phyloP scores from a whole-genome alignment of 768 basidiomycete species.

The Tulasnella sp. region DNA sequence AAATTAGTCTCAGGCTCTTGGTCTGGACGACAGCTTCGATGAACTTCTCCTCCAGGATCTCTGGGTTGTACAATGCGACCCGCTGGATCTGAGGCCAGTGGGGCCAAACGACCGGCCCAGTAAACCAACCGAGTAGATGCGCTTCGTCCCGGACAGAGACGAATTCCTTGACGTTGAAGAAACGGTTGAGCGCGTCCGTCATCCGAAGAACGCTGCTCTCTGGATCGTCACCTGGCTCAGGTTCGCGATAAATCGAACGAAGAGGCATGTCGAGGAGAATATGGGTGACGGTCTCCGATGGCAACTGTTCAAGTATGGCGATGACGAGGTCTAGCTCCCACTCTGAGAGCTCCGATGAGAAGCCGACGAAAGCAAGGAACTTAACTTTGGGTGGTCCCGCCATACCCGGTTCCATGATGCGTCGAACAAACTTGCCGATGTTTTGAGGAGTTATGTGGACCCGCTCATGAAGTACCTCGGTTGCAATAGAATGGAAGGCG shows the following conservation, averaged over 20 bases:
- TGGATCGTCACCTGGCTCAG: background rate
- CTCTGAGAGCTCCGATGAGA: background rate
- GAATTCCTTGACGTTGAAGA: constrained; percentile 10
- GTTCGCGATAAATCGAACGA: background rate
- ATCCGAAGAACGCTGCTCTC: background rate
- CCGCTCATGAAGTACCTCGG: background rate
- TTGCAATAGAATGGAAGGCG: background rate
- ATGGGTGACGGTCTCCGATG: background rate
- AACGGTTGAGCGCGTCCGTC: background rate
- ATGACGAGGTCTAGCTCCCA: background rate
- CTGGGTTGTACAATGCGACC: constrained; percentile 34
- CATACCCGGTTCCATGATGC: background rate
- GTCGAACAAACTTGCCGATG: background rate
- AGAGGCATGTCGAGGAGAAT: constrained; percentile 18
- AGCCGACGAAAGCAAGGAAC: background rate
- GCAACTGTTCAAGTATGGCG: background rate
- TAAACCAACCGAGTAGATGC: background rate
- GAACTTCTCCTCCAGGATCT: constrained; percentile 37
- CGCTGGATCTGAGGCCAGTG: background rate
- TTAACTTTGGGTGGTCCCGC: background rate
- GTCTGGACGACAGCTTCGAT: constrained; percentile 38
- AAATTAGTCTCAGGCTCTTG: constrained; percentile 31
- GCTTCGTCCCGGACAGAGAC: constrained; percentile 3
- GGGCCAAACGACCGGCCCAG: constrained; percentile 3
- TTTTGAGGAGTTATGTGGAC: constrained; percentile 13